These are phyloP conservation scores for Tagetes patula DNA, from an alignment of 129 eudicot species.

Conservation along the genomic window DNA sequence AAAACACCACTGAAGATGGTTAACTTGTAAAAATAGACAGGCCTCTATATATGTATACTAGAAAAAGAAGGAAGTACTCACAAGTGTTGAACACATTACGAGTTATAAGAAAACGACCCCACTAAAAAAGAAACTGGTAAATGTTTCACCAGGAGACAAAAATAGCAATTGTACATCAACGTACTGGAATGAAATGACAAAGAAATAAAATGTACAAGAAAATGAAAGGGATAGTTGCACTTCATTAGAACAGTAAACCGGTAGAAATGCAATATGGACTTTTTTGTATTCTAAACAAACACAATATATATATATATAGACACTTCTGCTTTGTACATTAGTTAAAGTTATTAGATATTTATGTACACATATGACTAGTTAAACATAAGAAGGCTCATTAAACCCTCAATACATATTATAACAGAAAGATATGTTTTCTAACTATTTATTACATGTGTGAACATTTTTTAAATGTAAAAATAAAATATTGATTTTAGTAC, in stretches of 20 bases:
- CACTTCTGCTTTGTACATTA: neutral
- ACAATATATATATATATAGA: neutral
- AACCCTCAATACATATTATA: neutral
- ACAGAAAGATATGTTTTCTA: neutral
- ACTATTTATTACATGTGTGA: neutral
- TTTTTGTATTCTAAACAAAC: neutral
- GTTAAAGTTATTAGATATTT: neutral
- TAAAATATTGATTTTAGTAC: neutral
- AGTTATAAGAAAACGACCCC: neutral
- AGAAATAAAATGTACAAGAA: neutral
- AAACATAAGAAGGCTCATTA: neutral
- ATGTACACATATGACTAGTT: neutral
- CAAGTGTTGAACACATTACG: constrained; percentile 1
- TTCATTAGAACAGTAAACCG: neutral
- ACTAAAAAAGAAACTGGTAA: neutral
- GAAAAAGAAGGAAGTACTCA: neutral
- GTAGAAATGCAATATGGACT: neutral
- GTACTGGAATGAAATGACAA: neutral
- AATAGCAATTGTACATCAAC: neutral
- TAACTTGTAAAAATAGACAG: neutral
- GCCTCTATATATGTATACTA: neutral
- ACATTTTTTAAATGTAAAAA: neutral
- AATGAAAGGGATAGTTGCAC: neutral
- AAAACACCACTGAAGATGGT: neutral
- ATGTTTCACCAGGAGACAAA: neutral